Evolutionary conservation across 2,329 filamentous ascomycete species (phyloP), one percentile per base, ranked within the genome.

Genomic region (Biscogniauxia marginata): DNA sequence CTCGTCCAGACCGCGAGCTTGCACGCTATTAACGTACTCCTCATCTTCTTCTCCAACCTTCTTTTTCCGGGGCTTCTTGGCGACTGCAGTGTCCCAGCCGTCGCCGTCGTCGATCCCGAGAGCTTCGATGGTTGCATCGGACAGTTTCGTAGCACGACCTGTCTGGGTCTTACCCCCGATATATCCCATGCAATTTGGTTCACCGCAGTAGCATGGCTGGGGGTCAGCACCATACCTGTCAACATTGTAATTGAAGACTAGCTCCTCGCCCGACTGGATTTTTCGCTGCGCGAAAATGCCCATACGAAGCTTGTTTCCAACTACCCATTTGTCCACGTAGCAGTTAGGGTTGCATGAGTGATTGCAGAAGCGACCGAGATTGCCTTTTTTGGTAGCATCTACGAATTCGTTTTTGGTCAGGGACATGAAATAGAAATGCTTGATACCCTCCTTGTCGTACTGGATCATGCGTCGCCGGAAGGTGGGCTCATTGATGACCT

Each of bases 361-460:
- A 70, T 99, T 99, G 83, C 95, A 99, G 71, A 99, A 99, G 24
- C 95, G 88, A 51, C 93, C 95, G 5, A 99, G 83, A 65, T 98
- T 98, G 50, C 95, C 95, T 72, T 91, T 96, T 71, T 95, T 96
- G 8, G 95, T 99, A 20, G 95, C 95, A 75, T 99, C 95, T 57
- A 99, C 92, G 70, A 98, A 99, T 73, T 98, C 95, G 68, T 87
- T 90, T 73, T 96, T 96, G 70, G 86, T 96, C 60, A 99, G 86
- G 23, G 95, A 98, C 95, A 99, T 99, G 79, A 99, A 99, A 76
- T 99, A 99, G 74, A 99, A 99, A 75, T 99, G 95, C 74, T 96
- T 96, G 81, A 99, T 97, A 59, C 93, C 93, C 73, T 98, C 91
- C 49, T 95, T 84, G 70, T 97, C 92, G 74, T 99, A 99, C 68